Conservation (phyloP, 2,329 filamentous ascomycete genomes). For the Penicillium sp. region DNA sequence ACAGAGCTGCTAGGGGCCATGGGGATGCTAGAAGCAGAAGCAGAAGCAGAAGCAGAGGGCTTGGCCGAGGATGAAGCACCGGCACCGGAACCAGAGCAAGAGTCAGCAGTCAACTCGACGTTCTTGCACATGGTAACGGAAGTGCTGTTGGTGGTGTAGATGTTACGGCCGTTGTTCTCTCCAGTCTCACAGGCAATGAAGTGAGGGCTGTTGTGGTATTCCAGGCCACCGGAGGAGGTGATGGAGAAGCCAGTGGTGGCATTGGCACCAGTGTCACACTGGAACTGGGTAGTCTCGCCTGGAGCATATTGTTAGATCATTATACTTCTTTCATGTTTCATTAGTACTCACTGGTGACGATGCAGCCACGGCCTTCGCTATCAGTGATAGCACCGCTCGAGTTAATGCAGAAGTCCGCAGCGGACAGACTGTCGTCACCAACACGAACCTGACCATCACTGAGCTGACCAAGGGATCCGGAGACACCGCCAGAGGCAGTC, state of each 20-base stretch:
- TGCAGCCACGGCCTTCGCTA: slow-evolving; percentile 59
- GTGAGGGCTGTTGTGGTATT: slow-evolving; percentile 50
- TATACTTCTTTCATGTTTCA: not conserved
- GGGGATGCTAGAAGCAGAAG: not conserved
- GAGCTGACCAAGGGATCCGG: slow-evolving; percentile 61
- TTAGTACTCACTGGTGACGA: slow-evolving; percentile 56
- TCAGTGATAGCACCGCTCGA: slow-evolving; percentile 57
- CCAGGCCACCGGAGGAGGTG: slow-evolving; percentile 54
- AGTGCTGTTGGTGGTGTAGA: slow-evolving; percentile 40
- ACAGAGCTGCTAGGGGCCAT: not conserved
- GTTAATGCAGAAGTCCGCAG: slow-evolving; percentile 57
- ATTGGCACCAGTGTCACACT: slow-evolving; percentile 58
- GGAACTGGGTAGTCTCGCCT: slow-evolving; percentile 60
- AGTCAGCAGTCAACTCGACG: slow-evolving; percentile 36
- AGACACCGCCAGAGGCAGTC: slow-evolving; percentile 49
- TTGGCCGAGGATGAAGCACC: slow-evolving; percentile 8
- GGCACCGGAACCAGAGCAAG: slow-evolving; percentile 31
- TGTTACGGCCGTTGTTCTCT: slow-evolving; percentile 40
- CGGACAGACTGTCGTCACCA: slow-evolving; percentile 47
- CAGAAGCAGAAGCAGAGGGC: not conserved
- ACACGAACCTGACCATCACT: slow-evolving; percentile 63
- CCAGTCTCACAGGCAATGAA: slow-evolving; percentile 65
- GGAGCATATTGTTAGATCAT: slow-evolving; percentile 14
- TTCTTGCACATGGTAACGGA: slow-evolving; percentile 35
- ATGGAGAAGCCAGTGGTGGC: slow-evolving; percentile 59